Evolutionary conservation across 2,329 filamentous ascomycete species (phyloP).

Genomic region (Coccinonectria pachysandricola): DNA sequence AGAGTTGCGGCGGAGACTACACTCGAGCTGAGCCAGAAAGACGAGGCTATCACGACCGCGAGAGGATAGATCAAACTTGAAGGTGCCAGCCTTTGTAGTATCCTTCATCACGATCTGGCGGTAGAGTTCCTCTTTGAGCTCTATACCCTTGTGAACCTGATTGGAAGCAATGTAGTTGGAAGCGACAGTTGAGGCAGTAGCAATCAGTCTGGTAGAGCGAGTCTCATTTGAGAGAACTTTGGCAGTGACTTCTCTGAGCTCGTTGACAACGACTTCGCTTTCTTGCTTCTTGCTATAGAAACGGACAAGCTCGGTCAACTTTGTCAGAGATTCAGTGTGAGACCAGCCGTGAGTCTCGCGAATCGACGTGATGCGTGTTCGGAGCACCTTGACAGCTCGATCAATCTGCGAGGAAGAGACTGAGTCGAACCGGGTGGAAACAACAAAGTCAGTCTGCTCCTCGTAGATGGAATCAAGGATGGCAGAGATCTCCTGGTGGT

Average conservation of each 20-base stretch:
- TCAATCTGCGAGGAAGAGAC: not conserved
- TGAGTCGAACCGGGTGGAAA: constrained; percentile 1
- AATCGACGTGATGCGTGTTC: constrained; percentile 18
- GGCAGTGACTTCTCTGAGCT: not conserved
- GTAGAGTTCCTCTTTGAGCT: constrained; percentile 27
- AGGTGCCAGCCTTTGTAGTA: constrained; percentile 15
- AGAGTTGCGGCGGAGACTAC: constrained; percentile 22
- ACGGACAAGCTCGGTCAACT: constrained; percentile 25
- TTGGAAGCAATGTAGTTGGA: constrained; percentile 24
- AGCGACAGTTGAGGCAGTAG: constrained; percentile 26
- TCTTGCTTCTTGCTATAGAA: constrained; percentile 15
- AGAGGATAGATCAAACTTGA: constrained; percentile 23
- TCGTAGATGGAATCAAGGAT: constrained; percentile 27
- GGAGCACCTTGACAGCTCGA: constrained; percentile 10
- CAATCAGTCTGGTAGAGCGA: constrained; percentile 16
- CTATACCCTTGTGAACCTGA: constrained; percentile 22
- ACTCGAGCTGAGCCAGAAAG: constrained; percentile 35
- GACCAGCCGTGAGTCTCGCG: constrained; percentile 27
- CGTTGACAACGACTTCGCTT: not conserved
- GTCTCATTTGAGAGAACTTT: constrained; percentile 13
- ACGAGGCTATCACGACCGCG: constrained; percentile 26
- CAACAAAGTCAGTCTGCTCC: constrained; percentile 20
- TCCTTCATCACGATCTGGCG: constrained; percentile 28
- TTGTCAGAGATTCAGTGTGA: constrained; percentile 26
- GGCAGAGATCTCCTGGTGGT: constrained; percentile 23